Evolutionary conservation across 2,329 filamentous ascomycete genomes (phyloP), one percentile per base, ranked within the genome.

Genomic region (Onygena corvina): DNA sequence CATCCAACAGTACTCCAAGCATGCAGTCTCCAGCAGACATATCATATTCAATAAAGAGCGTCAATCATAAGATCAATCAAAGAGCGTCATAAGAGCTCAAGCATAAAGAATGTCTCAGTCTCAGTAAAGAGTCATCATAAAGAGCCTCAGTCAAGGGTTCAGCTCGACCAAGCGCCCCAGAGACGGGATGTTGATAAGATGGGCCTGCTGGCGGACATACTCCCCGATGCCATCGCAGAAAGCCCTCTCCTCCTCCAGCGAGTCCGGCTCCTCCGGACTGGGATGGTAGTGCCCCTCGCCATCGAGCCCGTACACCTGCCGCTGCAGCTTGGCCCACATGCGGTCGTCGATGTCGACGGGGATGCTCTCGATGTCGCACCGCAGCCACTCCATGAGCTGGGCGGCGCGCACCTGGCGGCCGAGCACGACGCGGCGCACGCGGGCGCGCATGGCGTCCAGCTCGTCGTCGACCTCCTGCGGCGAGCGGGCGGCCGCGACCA

Each of bases 281-380:
- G 60, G 61, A 48, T 64, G 60, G 40, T 64, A 64, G 23, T 64
- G 58, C 36, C 62, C 59, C 5, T 49, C 54, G 8, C 55, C 50
- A 33, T 64, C 59, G 21, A 64, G 50, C 3, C 56, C 59, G 45
- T 64, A 64, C 5, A 64, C 52, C 1, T 59, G 60, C 14, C 61
- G 58, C 52, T 63, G 64, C 52, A 64, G 49, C 30, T 62, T 60
- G 38, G 59, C 57, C 18, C 60, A 62, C 14, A 62, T 52, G 6
- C 57, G 54, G 36, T 64, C 54, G 11, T 50, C 51, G 8, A 64
- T 59, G 16, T 57, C 56, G 6, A 64, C 54, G 6, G 61, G 62
- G 20, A 64, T 62, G 0, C 45, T 36, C 49, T 63, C 60, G 27
- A 64, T 55, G 18, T 49, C 51, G 27, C 38, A 35, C 3, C 60